phyloP scores from a whole-genome alignment of 805 yeast species.

The Candida sakaeoensis region DNA sequence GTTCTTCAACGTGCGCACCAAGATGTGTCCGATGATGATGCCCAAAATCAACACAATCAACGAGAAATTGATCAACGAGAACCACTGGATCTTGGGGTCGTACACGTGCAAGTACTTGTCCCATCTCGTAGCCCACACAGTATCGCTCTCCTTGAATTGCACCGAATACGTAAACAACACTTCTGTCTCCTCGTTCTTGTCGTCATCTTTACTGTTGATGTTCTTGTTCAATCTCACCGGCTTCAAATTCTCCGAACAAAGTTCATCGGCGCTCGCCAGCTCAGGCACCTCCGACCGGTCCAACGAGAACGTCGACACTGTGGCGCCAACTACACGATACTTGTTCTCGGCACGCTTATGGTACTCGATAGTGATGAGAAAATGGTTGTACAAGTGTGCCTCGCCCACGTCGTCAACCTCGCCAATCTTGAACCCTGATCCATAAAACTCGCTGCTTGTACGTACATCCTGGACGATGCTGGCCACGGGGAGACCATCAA shows the following conservation, averaged over 20 bases:
- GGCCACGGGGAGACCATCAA: constrained; percentile 95
- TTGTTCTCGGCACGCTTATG: constrained; percentile 66
- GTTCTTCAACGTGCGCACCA: constrained; percentile 73
- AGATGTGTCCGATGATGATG: constrained; percentile 70
- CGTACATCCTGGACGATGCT: constrained; percentile 52
- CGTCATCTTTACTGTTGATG: constrained; percentile 8
- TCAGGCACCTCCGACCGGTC: constrained; percentile 26
- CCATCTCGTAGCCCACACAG: constrained; percentile 98
- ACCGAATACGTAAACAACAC: constrained; percentile 89
- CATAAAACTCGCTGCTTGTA: constrained; percentile 62
- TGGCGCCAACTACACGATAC: constrained; percentile 88
- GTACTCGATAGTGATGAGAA: constrained; percentile 73
- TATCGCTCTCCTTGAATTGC: constrained; percentile 60
- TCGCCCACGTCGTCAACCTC: constrained; percentile 51
- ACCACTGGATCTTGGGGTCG: constrained; percentile 95
- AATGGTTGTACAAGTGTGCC: constrained; percentile 77
- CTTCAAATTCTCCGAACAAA: constrained; percentile 27
- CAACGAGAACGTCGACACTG: constrained; percentile 65
- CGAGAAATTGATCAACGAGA: constrained; percentile 83
- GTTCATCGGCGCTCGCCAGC: constrained; percentile 21
- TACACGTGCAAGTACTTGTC: constrained; percentile 90
- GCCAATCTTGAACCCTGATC: constrained; percentile 81
- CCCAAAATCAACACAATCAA: constrained; percentile 75
- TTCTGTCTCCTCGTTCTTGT: constrained; percentile 31
- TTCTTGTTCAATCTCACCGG: constrained; percentile 50